Evolutionary conservation across 2,329 filamentous ascomycete species (phyloP).

Genomic region (Teratosphaeria viscida): DNA sequence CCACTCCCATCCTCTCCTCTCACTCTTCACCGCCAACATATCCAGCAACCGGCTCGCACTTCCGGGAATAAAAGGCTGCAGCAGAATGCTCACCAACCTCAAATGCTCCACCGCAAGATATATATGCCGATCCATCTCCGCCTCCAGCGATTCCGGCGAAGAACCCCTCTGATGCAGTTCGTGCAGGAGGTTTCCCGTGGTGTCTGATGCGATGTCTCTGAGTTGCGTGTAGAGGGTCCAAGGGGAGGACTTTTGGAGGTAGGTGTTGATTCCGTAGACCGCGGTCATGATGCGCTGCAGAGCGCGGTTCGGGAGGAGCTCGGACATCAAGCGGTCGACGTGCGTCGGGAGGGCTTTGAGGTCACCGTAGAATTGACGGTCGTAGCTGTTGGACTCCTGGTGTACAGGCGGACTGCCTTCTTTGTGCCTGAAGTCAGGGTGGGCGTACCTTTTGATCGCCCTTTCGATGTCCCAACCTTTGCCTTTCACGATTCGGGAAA

Average conservation of each 20-base stretch:
- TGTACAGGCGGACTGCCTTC: conserved; percentile 3
- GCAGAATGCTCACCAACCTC: conserved; percentile 68
- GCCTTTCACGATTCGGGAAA: conserved; percentile 52
- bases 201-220: conserved; percentile 14
- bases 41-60: conserved; percentile 67
- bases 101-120: conserved; percentile 66
- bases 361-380: conserved; percentile 5
- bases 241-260: conserved; percentile 54
- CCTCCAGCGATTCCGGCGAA: conserved; percentile 19
- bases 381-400: conserved; percentile 1
- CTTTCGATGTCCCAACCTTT: conserved; percentile 47
- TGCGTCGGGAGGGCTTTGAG: conserved; percentile 24
- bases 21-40: conserved; percentile 58
- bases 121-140: conserved; percentile 48
- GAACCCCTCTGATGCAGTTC: conserved; percentile 7
- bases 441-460: conserved; percentile 21
- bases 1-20: conserved; percentile 52
- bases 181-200: conserved; percentile 21
- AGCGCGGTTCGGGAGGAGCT: conserved; percentile 54
- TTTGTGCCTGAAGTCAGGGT: conserved; percentile 4
- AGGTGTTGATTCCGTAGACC: conserved; percentile 55
- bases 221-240: conserved; percentile 48
- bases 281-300: conserved; percentile 54
- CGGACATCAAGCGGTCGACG: conserved; percentile 49
- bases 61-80: conserved; percentile 83